Evolutionary conservation across 192 early-diverging fungal species (phyloP).

Genomic region (Coemansia umbellata): DNA sequence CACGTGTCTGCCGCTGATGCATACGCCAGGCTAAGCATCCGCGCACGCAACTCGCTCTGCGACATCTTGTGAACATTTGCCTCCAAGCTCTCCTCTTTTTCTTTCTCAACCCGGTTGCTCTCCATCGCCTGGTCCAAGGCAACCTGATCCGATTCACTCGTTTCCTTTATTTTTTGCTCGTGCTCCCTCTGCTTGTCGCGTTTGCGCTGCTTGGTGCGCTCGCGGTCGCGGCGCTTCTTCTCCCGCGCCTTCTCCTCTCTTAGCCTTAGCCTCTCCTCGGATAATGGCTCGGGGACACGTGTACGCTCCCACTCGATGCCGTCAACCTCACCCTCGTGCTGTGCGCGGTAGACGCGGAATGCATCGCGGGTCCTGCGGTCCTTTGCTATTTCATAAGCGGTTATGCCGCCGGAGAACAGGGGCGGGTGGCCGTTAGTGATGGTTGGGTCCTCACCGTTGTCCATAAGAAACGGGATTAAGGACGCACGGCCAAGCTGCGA

Average conservation of each 20-base stretch:
- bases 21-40: slow-evolving; percentile 24
- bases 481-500: slow-evolving; percentile 55
- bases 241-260: slow-evolving; percentile 12
- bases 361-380: slow-evolving; percentile 25
- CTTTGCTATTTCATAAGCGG: slow-evolving; percentile 26
- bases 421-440: slow-evolving; percentile 34
- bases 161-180: no score
- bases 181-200: slow-evolving; percentile 4
- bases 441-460: slow-evolving; percentile 76
- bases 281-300: slow-evolving; percentile 22
- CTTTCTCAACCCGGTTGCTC: not conserved
- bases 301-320: slow-evolving; percentile 42
- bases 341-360: slow-evolving; percentile 26
- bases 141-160: no score
- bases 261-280: slow-evolving; percentile 16
- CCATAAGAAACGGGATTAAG: slow-evolving; percentile 63
- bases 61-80: slow-evolving; percentile 5
- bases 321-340: slow-evolving; percentile 21
- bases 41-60: slow-evolving; percentile 7
- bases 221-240: slow-evolving; percentile 12
- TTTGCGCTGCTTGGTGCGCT: slow-evolving; percentile 3
- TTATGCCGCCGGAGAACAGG: slow-evolving; percentile 22
- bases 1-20: not conserved
- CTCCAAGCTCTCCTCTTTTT: not conserved
- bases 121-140: slow-evolving; percentile 3